phyloP scores from a whole-genome alignment of 2,329 filamentous ascomycete species.

The Arthroderma uncinatum region DNA sequence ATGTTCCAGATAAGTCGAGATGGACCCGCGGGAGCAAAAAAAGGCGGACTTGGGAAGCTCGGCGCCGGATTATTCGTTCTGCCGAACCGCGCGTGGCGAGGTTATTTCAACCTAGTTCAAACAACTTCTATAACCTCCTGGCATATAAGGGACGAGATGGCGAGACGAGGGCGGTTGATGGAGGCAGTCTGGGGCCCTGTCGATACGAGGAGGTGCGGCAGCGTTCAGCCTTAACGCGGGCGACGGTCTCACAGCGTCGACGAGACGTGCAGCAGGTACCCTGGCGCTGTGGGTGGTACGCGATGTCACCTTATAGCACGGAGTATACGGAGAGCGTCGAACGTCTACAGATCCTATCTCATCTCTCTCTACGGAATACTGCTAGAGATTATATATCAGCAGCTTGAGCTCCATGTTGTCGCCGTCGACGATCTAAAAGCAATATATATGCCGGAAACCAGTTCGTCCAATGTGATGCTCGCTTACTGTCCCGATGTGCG shows the following conservation, averaged over 20 bases:
- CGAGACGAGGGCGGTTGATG: background rate
- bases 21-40: background rate
- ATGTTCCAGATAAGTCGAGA: background rate
- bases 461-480: conserved; percentile 4
- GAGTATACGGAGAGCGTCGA: too few species aligned
- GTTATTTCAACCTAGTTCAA: background rate
- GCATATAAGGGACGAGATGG: background rate
- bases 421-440: background rate
- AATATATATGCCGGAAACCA: background rate
- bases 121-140: background rate
- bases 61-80: conserved; percentile 1
- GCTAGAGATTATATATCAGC: background rate
- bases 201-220: too few species aligned
- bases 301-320: background rate
- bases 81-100: conserved; percentile 4
- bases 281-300: background rate
- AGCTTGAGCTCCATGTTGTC: background rate
- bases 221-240: background rate
- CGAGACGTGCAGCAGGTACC: background rate
- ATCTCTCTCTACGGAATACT: too few species aligned
- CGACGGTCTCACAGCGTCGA: background rate
- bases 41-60: background rate
- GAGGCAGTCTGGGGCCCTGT: background rate
- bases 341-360: too few species aligned
- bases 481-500: conserved; percentile 2